These are phyloP conservation scores for Elsinoe necatrix DNA, from an alignment of 2,329 filamentous ascomycete genomes.

Conservation along the genomic window DNA sequence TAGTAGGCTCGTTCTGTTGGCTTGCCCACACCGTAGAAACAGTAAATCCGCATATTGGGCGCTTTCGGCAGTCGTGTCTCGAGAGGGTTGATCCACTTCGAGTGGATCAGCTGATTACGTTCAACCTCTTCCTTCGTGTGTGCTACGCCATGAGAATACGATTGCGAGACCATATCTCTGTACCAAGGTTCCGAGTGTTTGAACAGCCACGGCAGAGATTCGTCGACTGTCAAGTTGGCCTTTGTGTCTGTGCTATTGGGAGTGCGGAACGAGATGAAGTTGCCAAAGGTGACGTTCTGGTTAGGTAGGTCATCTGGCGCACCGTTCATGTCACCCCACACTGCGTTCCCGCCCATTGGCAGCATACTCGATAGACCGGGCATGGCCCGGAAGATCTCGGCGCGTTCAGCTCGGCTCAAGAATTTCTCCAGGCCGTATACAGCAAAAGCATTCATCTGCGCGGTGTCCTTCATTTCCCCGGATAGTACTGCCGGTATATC, in stretches of 20 bases:
- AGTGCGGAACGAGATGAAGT: slow-evolving; percentile 74
- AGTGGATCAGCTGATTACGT: slow-evolving; percentile 43
- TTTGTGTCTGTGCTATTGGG: slow-evolving; percentile 46
- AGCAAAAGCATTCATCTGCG: slow-evolving; percentile 89
- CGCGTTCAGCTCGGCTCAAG: slow-evolving; percentile 78
- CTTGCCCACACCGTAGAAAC: slow-evolving; percentile 94
- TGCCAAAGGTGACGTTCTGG: slow-evolving; percentile 67
- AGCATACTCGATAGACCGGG: slow-evolving; percentile 95
- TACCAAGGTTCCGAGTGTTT: slow-evolving; percentile 82
- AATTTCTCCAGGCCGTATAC: slow-evolving; percentile 97
- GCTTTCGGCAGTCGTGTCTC: slow-evolving; percentile 81
- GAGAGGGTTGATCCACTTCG: slow-evolving; percentile 91
- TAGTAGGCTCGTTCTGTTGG: slow-evolving; percentile 88
- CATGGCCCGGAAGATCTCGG: slow-evolving; percentile 93
- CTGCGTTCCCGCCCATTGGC: slow-evolving; percentile 80
- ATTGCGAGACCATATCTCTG: slow-evolving; percentile 57
- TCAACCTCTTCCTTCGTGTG: slow-evolving; percentile 73
- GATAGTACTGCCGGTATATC: slow-evolving; percentile 83
- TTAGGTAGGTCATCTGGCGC: slow-evolving; percentile 78
- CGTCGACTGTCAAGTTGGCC: slow-evolving; percentile 70
- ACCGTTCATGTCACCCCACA: slow-evolving; percentile 87
- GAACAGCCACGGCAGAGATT: slow-evolving; percentile 70
- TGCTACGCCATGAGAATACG: slow-evolving; percentile 84
- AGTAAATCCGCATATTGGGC: slow-evolving; percentile 87
- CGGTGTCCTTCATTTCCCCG: slow-evolving; percentile 97